A percentile compares a stretch with the other conserved stretches of the same genome.
phyloP scores from a whole-genome alignment of 495 filamentous ascomycete genomes.

The Gamarada debralockiae region DNA sequence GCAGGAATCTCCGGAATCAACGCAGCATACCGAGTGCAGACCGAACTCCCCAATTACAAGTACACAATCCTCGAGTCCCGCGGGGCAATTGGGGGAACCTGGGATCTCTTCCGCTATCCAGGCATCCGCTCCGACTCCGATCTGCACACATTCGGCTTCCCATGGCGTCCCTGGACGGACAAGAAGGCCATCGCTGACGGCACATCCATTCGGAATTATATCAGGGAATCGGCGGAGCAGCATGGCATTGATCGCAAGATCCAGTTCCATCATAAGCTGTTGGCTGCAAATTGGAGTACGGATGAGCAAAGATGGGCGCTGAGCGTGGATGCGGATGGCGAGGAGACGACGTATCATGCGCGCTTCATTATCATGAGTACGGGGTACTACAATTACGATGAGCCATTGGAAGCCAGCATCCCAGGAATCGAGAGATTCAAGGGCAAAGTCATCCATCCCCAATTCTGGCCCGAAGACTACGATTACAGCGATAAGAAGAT shows the following conservation, averaged over 20 bases:
- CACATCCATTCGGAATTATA: conserved; percentile 54
- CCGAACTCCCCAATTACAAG: conserved; percentile 46
- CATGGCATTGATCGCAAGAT: conserved; percentile 62
- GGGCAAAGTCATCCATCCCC: conserved; percentile 54
- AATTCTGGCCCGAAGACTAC: conserved; percentile 56
- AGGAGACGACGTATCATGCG: conserved; percentile 41
- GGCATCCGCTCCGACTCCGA: conserved; percentile 66
- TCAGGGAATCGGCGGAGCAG: conserved; percentile 53
- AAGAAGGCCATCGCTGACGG: conserved; percentile 58
- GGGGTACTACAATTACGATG: conserved; percentile 66
- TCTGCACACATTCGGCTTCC: conserved; percentile 63
- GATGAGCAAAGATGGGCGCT: conserved; percentile 59
- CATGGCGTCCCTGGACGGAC: conserved; percentile 63
- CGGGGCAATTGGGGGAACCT: conserved; percentile 60
- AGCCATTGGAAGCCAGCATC: conserved; percentile 51
- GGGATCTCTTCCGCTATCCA: conserved; percentile 70
- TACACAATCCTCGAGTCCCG: conserved; percentile 64
- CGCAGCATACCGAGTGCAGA: conserved; percentile 64
- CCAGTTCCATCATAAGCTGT: conserved; percentile 53
- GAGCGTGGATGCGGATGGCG: conserved; percentile 44
- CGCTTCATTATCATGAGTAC: conserved; percentile 59
- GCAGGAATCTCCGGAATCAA: conserved; percentile 79
- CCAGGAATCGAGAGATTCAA: conserved; percentile 56
- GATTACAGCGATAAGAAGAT: conserved; percentile 48
- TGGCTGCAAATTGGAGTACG: conserved; percentile 55